These are phyloP conservation scores for Candida sojae DNA, from an alignment of 1,139 yeast species.

Conservation along the genomic window DNA sequence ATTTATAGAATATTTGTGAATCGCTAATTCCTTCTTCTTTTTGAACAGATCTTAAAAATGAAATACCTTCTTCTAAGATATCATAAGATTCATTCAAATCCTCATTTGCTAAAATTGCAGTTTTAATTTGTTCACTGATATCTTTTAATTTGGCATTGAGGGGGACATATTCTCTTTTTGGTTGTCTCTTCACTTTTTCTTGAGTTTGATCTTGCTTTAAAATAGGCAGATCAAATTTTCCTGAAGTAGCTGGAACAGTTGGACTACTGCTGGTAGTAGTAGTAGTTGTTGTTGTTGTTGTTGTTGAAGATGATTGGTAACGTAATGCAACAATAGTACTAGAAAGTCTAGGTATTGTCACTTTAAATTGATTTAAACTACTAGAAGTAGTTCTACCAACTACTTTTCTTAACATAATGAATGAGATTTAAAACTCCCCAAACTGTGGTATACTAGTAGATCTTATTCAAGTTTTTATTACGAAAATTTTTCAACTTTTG, in stretches of 20 bases:
- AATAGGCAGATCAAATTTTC: background rate
- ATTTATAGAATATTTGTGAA: slow-evolving; percentile 23
- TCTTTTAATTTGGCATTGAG: slow-evolving; percentile 32
- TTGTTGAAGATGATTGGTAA: slow-evolving; percentile 9
- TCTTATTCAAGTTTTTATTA: background rate
- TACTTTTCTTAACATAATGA: slow-evolving; percentile 25
- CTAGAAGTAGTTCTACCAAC: slow-evolving; percentile 19
- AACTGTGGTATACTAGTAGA: no score
- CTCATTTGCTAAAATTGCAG: slow-evolving; percentile 20
- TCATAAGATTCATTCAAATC: slow-evolving; percentile 34
- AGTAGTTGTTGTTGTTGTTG: slow-evolving; percentile 9
- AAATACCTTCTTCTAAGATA: slow-evolving; percentile 45
- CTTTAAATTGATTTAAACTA: slow-evolving; percentile 9
- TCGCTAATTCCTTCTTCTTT: slow-evolving; percentile 31
- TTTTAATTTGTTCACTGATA: slow-evolving; percentile 32
- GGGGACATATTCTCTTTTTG: background rate
- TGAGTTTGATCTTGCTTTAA: background rate
- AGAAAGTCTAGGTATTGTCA: slow-evolving; percentile 8
- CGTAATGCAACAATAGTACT: background rate
- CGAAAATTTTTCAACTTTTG: slow-evolving; percentile 5
- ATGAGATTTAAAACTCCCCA: slow-evolving; percentile 3
- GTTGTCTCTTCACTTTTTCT: background rate
- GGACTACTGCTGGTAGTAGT: slow-evolving; percentile 1
- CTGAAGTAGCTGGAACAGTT: background rate
- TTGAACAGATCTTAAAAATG: slow-evolving; percentile 42